These are phyloP conservation scores for Termitomyces heimii DNA, from an alignment of 768 basidiomycete species.

Conservation along the genomic window DNA sequence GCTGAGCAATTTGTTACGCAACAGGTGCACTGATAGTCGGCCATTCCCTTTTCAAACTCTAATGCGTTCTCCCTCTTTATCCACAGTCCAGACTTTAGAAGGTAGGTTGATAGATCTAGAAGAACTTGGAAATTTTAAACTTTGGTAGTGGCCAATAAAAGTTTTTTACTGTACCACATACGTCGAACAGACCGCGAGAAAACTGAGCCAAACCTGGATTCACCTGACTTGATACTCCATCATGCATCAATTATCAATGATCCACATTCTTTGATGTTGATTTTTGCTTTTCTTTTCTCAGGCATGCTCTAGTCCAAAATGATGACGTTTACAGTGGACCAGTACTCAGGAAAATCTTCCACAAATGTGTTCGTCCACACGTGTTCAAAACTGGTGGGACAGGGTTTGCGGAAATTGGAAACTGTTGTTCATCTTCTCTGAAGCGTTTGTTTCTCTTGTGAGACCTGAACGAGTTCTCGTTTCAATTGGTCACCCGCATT, in stretches of 20 bases:
- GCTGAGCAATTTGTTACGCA: slow-evolving; percentile 12
- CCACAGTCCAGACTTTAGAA: background rate
- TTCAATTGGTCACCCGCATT: too few species aligned
- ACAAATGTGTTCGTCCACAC: too few species aligned
- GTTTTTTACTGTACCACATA: background rate
- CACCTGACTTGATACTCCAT: background rate
- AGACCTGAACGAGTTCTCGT: too few species aligned
- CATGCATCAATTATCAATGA: background rate
- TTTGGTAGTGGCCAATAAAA: background rate
- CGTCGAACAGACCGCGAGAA: background rate
- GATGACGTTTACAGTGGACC: too few species aligned
- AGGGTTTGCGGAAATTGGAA: too few species aligned
- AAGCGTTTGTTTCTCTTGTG: too few species aligned
- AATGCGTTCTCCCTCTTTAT: background rate
- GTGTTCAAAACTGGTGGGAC: too few species aligned
- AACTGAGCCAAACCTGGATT: background rate
- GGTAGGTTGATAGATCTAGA: background rate
- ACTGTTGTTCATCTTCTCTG: too few species aligned
- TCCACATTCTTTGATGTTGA: background rate
- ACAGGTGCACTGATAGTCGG: background rate
- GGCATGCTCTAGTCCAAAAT: background rate
- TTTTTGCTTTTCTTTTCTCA: background rate
- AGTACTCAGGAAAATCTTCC: too few species aligned
- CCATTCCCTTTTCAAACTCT: background rate
- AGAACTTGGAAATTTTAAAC: background rate